Conservation (phyloP, 2,329 filamentous ascomycete genomes). For the Cladophialophora yegresii region DNA sequence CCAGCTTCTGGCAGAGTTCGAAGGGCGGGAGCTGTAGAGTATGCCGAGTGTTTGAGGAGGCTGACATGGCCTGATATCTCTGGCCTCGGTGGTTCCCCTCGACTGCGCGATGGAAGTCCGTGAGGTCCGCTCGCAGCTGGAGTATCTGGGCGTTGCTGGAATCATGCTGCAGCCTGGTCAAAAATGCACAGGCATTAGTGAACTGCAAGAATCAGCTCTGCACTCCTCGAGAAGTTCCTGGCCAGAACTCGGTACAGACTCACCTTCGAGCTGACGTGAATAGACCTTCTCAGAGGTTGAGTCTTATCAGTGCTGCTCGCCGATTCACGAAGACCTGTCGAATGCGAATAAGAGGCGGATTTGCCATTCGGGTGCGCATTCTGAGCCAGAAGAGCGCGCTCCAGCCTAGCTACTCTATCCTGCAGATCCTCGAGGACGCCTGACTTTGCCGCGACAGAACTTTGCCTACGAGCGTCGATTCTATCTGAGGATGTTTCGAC, state of each 20-base stretch:
- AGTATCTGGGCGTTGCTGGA: conserved; percentile 9
- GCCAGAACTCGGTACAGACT: background rate
- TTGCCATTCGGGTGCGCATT: background rate
- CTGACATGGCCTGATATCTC: background rate
- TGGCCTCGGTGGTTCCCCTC: conserved; percentile 20
- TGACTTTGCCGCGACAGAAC: background rate
- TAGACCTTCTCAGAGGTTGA: background rate
- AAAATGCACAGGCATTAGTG: conserved; percentile 25
- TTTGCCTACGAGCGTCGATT: background rate
- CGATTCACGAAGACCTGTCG: background rate
- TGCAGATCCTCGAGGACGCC: conserved; percentile 31
- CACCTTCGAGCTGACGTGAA: conserved; percentile 14
- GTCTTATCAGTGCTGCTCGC: background rate
- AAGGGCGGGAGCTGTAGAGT: conserved; percentile 25
- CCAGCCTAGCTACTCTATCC: conserved; percentile 27
- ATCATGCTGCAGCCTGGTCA: conserved; percentile 18
- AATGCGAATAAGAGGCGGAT: background rate
- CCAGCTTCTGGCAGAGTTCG: conserved; percentile 26
- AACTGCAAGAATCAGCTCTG: conserved; percentile 19
- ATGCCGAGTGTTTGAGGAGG: background rate
- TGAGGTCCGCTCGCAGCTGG: conserved; percentile 20
- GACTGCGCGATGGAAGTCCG: conserved; percentile 21
- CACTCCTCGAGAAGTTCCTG: background rate
- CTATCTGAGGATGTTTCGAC: background rate
- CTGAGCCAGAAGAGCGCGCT: conserved; percentile 25